These are phyloP conservation scores for Fusarium pininemorale DNA, from an alignment of 2,329 filamentous ascomycete species.

Conservation along the genomic window DNA sequence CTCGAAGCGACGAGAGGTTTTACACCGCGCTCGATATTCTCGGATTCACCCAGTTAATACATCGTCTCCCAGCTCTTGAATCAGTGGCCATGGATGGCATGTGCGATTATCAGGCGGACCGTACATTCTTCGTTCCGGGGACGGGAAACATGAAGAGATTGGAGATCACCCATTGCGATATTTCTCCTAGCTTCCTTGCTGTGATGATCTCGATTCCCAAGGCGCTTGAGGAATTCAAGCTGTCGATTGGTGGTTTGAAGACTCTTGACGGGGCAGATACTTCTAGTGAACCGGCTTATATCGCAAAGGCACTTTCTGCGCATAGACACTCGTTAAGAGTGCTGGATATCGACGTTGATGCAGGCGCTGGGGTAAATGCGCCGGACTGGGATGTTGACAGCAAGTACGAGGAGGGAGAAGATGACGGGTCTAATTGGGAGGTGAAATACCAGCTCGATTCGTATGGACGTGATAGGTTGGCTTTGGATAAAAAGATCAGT, in stretches of 20 bases:
- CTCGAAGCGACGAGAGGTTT: background rate
- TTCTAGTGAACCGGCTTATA: background rate
- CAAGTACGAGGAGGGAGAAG: fast-evolving
- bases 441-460: background rate
- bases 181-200: background rate
- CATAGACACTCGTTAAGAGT: background rate
- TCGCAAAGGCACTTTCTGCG: background rate
- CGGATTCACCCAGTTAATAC: background rate
- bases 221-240: background rate
- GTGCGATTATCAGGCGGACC: background rate
- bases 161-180: background rate
- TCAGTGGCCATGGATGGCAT: background rate
- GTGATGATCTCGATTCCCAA: background rate
- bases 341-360: background rate
- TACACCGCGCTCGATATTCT: background rate
- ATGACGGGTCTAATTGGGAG: background rate
- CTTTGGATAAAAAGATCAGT: background rate
- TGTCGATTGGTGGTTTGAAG: background rate
- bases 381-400: background rate
- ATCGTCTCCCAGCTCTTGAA: background rate
- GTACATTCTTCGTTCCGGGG: background rate
- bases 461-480: background rate
- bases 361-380: background rate
- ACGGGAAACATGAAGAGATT: background rate
- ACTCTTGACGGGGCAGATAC: background rate